These are phyloP conservation scores for Marchantia polymorpha DNA, from an alignment of 225 moss, liverwort and hornwort genomes.

Conservation along the genomic window DNA sequence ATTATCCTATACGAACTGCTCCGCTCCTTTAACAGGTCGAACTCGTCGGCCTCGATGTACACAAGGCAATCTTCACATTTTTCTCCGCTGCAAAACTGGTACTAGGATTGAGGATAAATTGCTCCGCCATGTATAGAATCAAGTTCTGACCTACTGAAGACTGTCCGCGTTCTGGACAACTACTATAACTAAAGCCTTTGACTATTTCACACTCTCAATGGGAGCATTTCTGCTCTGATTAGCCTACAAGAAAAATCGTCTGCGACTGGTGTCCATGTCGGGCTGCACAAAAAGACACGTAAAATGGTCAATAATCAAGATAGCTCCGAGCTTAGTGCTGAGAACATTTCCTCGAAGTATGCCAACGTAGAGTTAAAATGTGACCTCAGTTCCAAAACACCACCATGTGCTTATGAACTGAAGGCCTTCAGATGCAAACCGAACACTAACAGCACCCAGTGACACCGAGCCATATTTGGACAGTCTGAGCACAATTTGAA, in stretches of 20 bases:
- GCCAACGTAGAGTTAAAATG: no score
- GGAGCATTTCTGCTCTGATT: background rate
- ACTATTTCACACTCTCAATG: constrained; percentile 9
- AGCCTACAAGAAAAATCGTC: constrained; percentile 76
- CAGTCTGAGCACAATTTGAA: no score
- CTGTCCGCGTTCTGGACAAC: background rate
- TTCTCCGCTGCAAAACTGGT: background rate
- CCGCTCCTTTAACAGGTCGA: background rate
- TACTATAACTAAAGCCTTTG: constrained; percentile 7
- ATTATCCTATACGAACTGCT: background rate
- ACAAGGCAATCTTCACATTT: background rate
- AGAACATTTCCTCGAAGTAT: no score
- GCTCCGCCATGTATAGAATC: background rate
- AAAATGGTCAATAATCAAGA: background rate
- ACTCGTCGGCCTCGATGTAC: background rate
- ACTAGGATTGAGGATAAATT: background rate
- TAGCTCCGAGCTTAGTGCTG: no score
- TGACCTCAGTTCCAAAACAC: no score
- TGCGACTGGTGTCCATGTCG: constrained; percentile 96
- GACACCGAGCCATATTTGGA: no score
- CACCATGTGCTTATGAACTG: no score
- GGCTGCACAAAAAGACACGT: constrained; percentile 33
- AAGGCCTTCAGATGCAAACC: no score
- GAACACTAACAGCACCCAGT: no score
- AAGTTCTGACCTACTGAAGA: background rate